A percentile compares a stretch with the other conserved stretches of the same genome.
phyloP scores from a whole-genome alignment of 2,329 filamentous ascomycete genomes.

The Phoma sp. region DNA sequence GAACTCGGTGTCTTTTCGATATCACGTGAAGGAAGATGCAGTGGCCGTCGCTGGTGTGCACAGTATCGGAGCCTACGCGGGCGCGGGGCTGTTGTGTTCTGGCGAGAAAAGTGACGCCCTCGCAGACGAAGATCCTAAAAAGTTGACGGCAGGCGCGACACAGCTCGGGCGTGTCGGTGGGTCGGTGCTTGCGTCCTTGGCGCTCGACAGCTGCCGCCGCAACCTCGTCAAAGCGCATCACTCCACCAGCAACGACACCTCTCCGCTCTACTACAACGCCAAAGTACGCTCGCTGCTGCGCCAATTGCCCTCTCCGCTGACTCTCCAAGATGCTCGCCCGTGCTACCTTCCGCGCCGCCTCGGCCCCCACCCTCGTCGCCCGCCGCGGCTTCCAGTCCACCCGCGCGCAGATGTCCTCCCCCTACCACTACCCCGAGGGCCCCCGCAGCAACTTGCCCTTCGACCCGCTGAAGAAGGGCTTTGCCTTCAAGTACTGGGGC shows the following conservation, averaged over 20 bases:
- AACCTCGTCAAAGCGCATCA: conserved; percentile 19
- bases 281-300: conserved; percentile 35
- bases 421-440: conserved; percentile 98
- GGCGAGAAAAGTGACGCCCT: conserved; percentile 2
- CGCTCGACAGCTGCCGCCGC: conserved; percentile 13
- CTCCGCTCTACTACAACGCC: conserved; percentile 36
- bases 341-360: conserved; percentile 66
- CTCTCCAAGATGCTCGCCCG: conserved; percentile 77
- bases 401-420: conserved; percentile 82
- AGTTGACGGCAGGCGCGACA: conserved; percentile 8
- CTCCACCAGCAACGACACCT: conserved; percentile 29
- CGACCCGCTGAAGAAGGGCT: conserved; percentile 90
- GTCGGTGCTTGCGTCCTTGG: conserved; percentile 11
- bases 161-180: conserved; percentile 5
- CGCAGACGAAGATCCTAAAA: conserved; percentile 11
- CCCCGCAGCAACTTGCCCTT: conserved; percentile 95
- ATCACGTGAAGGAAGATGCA: not conserved
- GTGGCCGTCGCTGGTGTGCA: conserved; percentile 8
- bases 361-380: conserved; percentile 71
- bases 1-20: too few relatives aligned
- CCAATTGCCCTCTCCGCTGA: conserved; percentile 48
- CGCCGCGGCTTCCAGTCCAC: conserved; percentile 95
- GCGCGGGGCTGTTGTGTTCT: conserved; percentile 6
- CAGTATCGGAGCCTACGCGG: not conserved
- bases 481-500: conserved; percentile 81